Evolutionary conservation across 805 yeast genomes (phyloP).

Genomic region (Cyberlindnera suaveolens): DNA sequence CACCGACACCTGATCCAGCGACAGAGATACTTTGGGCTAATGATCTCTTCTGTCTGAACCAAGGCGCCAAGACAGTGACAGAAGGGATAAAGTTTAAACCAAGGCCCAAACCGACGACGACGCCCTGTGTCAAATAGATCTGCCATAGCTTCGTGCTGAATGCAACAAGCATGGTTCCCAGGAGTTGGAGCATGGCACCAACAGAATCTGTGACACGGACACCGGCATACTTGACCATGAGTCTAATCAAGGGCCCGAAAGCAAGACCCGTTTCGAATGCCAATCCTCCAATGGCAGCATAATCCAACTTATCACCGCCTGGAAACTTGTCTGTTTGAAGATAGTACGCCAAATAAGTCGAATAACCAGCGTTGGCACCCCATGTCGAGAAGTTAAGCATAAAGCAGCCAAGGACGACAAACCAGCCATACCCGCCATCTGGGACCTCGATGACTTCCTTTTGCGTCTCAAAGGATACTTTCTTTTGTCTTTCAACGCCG

Average conservation of each 20-base stretch:
- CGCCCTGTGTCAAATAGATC: conserved; percentile 61
- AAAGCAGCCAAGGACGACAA: conserved; percentile 18
- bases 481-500: too few species aligned
- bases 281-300: conserved; percentile 64
- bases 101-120: conserved; percentile 45
- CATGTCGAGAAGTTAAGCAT: conserved; percentile 23
- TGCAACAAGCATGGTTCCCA: conserved; percentile 55
- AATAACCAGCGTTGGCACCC: conserved; percentile 33
- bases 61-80: conserved; percentile 57
- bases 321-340: conserved; percentile 40
- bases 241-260: conserved; percentile 45
- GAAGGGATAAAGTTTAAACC: conserved; percentile 55
- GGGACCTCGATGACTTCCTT: conserved; percentile 15
- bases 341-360: conserved; percentile 57
- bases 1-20: conserved; percentile 39
- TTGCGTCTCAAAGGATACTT: too few species aligned
- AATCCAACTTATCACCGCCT: conserved; percentile 52
- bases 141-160: conserved; percentile 58
- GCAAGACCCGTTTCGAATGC: conserved; percentile 53
- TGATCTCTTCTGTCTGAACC: conserved; percentile 60
- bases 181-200: conserved; percentile 48
- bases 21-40: conserved; percentile 34
- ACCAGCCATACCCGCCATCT: conserved; percentile 26
- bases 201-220: conserved; percentile 36
- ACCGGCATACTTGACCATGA: conserved; percentile 26